Percentiles rank a stretch among this genome's conserved stretches.
These are phyloP conservation scores for Salix viminalis DNA, from an alignment of 345 rosid genomes.

Conservation along the genomic window DNA sequence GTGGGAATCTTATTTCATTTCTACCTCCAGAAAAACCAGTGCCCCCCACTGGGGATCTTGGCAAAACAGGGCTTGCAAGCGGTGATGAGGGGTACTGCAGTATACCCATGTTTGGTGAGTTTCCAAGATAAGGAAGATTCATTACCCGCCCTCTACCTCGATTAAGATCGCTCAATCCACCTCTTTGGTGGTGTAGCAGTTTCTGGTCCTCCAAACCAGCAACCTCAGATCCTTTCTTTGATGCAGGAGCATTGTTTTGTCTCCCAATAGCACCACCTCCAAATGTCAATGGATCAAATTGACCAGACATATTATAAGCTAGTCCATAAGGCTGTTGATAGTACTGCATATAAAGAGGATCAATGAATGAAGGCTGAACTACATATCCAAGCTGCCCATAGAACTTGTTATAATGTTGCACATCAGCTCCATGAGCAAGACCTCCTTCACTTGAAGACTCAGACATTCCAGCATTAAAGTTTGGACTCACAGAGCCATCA, in stretches of 20 bases:
- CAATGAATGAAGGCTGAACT: conserved; percentile 53
- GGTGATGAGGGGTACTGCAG: conserved; percentile 63
- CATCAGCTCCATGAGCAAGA: conserved; percentile 36
- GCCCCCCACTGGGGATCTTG: conserved; percentile 64
- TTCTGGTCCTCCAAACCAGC: conserved; percentile 46
- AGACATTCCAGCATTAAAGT: conserved; percentile 36
- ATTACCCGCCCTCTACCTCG: conserved; percentile 46
- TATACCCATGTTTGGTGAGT: conserved; percentile 56
- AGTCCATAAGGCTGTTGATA: conserved; percentile 63
- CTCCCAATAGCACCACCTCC: conserved; percentile 33
- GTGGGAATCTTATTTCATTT: conserved; percentile 57
- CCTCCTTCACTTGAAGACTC: conserved; percentile 38
- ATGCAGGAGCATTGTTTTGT: conserved; percentile 40
- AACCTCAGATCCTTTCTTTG: conserved; percentile 40
- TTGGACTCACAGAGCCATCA: conserved; percentile 47
- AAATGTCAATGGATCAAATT: conserved; percentile 38
- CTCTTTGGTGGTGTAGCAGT: conserved; percentile 42
- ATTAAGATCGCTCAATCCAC: conserved; percentile 45
- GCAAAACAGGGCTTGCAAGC: conserved; percentile 62
- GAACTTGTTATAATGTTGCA: conserved; percentile 40
- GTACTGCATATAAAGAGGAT: conserved; percentile 70
- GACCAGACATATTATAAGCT: conserved; percentile 42
- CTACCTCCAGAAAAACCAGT: conserved; percentile 46
- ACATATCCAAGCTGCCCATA: conserved; percentile 41
- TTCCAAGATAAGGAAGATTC: conserved; percentile 43